Base-by-base conservation (phyloP, 805 yeast species). In the Candida stauntonica region DNA sequence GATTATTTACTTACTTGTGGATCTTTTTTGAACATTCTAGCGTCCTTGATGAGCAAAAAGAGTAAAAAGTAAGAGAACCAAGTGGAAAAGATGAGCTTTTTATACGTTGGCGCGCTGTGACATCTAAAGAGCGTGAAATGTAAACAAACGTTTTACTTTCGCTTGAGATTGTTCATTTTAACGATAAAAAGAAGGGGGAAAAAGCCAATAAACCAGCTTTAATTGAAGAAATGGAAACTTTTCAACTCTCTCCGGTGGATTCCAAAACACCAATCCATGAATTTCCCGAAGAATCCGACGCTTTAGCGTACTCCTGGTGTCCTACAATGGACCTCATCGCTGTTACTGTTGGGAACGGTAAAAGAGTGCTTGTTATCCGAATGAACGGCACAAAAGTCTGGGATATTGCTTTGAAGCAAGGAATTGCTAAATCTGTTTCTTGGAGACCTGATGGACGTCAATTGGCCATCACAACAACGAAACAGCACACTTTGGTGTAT, bases 321-420 rank as follows among this genome's bases (percentile, higher is more conserved):
- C 81, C 81, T 2, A 61, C 69, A 8, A 69, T 76, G 67, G 73
- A 73, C 45, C 63, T 76, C 23, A 45, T 81, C 24, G 72, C 77
- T 6, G 53, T 78, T 2, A 63, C 77, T 8, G 54, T 55, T 20
- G 43, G 37, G 8, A 60, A 73, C 57, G 83, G 80, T 40, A 51
- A 61, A 50, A 42, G 64, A 39, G 55, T 78, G 5, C 66, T 75
- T 63, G 68, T 79, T 8, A 75, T 71, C 46, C 67, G 86, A 33
- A 56, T 69, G 29, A 72, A 70, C 41, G 81, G 80, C 1, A 73
- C 71, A 42, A 48, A 73, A 16, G 73, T 77, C 5, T 77, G 76
- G 66, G 66, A 75, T 13, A 58, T 71, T 19, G 63, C 65, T 32
- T 58, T 66, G 35, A 57, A 57, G 4, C 39, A 42, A 3, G 45